These are phyloP conservation scores for Angophora floribunda DNA, from an alignment of 345 rosid genomes.

Conservation along the genomic window DNA sequence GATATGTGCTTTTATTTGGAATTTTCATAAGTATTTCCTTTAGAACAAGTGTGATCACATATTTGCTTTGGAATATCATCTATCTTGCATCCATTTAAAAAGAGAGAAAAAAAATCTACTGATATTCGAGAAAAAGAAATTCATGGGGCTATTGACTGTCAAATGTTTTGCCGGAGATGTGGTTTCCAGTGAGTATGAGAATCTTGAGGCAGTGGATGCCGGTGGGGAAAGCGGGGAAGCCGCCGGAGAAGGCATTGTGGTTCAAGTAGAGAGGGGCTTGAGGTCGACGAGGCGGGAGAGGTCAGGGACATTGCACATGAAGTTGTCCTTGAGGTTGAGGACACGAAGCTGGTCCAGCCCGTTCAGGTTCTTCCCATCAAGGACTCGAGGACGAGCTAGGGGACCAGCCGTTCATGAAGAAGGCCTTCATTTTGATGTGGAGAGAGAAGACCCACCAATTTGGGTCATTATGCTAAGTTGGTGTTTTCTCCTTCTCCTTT, in stretches of 20 bases:
- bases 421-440: not conserved
- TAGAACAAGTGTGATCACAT: no score
- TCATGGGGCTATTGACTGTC: no score
- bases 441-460: not conserved
- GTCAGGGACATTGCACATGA: constrained; percentile 50
- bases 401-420: constrained; percentile 48
- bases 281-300: constrained; percentile 14
- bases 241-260: constrained; percentile 1
- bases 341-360: constrained; percentile 81
- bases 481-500: not conserved
- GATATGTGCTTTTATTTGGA: no score
- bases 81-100: no score
- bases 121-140: no score
- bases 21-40: no score
- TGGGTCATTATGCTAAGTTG: not conserved
- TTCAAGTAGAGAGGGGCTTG: no score
- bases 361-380: constrained; percentile 29
- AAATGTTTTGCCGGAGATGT: constrained; percentile 55
- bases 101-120: no score
- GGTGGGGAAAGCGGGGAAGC: constrained; percentile 46
- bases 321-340: constrained; percentile 74
- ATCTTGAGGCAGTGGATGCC: constrained; percentile 63
- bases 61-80: no score
- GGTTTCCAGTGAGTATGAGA: constrained; percentile 41
- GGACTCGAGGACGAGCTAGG: constrained; percentile 68